Percentiles rank a stretch among this genome's conserved stretches.
Conservation (phyloP, 2,329 filamentous ascomycete genomes). For the Dactylellina sp. region DNA sequence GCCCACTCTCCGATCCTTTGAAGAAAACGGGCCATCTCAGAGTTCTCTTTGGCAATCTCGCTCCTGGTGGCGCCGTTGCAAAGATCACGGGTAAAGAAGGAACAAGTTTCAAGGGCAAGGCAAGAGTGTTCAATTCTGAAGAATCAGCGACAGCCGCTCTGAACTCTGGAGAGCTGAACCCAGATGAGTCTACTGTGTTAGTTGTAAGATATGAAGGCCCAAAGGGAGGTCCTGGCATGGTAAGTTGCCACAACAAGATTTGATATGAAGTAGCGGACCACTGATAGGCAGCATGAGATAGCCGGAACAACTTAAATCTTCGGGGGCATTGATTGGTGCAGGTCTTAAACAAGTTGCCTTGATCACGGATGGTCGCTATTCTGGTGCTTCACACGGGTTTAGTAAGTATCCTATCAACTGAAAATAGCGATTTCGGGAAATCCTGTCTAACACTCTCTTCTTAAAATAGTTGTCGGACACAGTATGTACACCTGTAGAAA, state of each 20-base stretch:
- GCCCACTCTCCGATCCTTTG: slow-evolving; percentile 82
- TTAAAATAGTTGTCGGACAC: slow-evolving; percentile 42
- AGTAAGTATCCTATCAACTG: slow-evolving; percentile 32
- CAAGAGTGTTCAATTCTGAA: slow-evolving; percentile 88
- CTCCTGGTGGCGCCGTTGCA: slow-evolving; percentile 87
- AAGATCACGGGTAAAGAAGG: slow-evolving; percentile 98
- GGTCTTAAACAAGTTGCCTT: slow-evolving; percentile 81
- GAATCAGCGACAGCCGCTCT: slow-evolving; percentile 80
- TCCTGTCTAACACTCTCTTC: slow-evolving; percentile 12
- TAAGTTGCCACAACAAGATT: slow-evolving; percentile 43
- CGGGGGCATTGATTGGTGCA: slow-evolving; percentile 91
- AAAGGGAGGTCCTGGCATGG: slow-evolving; percentile 91
- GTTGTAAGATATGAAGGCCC: slow-evolving; percentile 95
- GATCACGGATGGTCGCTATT: slow-evolving; percentile 91
- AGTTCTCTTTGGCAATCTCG: slow-evolving; percentile 86
- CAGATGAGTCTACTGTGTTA: slow-evolving; percentile 84
- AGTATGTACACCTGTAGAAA: slow-evolving; percentile 25
- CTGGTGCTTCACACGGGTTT: slow-evolving; percentile 82
- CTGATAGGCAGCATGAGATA: slow-evolving; percentile 24
- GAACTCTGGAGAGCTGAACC: slow-evolving; percentile 75
- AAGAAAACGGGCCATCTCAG: slow-evolving; percentile 88
- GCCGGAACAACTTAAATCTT: slow-evolving; percentile 89
- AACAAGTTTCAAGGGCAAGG: slow-evolving; percentile 80
- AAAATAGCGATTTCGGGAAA: background rate
- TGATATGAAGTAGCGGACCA: slow-evolving; percentile 21